A percentile compares a stretch with the other conserved stretches of the same genome.
phyloP scores from a whole-genome alignment of 2,329 filamentous ascomycete genomes.

The Neophaeococcomyces mojaviensis region DNA sequence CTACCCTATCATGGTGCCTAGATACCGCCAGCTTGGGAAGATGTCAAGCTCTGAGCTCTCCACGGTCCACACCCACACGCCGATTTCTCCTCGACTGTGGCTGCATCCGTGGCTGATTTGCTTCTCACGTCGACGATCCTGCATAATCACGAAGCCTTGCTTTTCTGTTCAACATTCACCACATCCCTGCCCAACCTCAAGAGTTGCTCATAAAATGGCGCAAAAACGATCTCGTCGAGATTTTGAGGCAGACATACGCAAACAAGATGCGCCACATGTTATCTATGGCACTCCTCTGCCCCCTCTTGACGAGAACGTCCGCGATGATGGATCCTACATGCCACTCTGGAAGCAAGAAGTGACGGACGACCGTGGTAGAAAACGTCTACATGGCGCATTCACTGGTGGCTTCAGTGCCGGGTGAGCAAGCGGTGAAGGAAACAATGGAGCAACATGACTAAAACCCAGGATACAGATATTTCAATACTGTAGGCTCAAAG shows the following conservation, averaged over 20 bases:
- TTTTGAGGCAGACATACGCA: slow-evolving; percentile 67
- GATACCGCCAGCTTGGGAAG: no score
- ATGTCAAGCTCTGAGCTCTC: no score
- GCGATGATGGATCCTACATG: slow-evolving; percentile 86
- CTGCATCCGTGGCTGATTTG: no score
- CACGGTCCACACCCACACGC: no score
- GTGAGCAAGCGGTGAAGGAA: slow-evolving; percentile 46
- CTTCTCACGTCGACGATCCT: no score
- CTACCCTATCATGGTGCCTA: no score
- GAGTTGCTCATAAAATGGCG: slow-evolving; percentile 49
- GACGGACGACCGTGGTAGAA: slow-evolving; percentile 81
- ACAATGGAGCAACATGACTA: slow-evolving; percentile 28
- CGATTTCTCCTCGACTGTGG: no score
- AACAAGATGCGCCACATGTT: slow-evolving; percentile 64
- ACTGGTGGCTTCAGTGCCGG: slow-evolving; percentile 95
- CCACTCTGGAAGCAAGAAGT: slow-evolving; percentile 99
- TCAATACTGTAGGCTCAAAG: slow-evolving; percentile 96
- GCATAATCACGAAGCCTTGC: background rate
- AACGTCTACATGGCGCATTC: slow-evolving; percentile 90
- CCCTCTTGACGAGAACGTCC: slow-evolving; percentile 62
- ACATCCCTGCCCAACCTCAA: background rate
- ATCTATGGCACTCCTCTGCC: slow-evolving; percentile 80
- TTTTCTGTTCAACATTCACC: background rate
- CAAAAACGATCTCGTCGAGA: slow-evolving; percentile 70
- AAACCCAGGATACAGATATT: slow-evolving; percentile 58